Conservation (phyloP, 257 asterid species). For the Scutellaria baicalensis region DNA sequence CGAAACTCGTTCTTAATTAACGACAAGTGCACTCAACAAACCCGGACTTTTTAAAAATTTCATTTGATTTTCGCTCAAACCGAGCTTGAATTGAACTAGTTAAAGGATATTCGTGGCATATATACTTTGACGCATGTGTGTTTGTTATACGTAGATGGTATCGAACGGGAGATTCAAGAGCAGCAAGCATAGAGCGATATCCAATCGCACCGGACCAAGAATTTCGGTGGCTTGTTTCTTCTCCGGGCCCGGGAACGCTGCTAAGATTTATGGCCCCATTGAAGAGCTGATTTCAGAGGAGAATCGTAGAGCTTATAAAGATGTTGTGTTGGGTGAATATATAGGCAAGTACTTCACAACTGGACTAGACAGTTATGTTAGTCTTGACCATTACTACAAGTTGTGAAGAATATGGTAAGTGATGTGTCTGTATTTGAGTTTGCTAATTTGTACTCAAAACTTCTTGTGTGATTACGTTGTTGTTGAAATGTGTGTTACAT, state of each 20-base stretch:
- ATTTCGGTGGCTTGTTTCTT: conserved; percentile 43
- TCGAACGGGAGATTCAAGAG: conserved; percentile 39
- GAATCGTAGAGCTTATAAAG: conserved; percentile 33
- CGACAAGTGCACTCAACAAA: no score
- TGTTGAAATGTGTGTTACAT: no score
- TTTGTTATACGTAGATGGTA: conserved; percentile 15
- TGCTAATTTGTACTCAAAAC: no score
- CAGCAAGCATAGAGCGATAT: conserved; percentile 30
- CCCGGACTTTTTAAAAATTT: no score
- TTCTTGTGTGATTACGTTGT: no score
- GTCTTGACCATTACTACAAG: conserved; percentile 34
- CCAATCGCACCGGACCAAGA: conserved; percentile 32
- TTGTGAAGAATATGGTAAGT: no score
- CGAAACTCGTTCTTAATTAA: no score
- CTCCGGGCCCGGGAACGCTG: background rate
- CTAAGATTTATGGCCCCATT: conserved; percentile 31
- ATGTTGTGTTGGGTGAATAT: conserved; percentile 23
- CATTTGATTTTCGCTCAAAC: no score
- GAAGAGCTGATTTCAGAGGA: conserved; percentile 35
- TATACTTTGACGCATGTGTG: background rate
- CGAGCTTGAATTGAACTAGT: no score
- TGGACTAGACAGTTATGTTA: conserved; percentile 24
- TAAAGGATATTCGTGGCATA: no score
- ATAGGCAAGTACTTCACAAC: background rate
- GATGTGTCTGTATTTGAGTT: no score